Conservation (phyloP, 805 yeast species). For the Priceomyces haplophilus region DNA sequence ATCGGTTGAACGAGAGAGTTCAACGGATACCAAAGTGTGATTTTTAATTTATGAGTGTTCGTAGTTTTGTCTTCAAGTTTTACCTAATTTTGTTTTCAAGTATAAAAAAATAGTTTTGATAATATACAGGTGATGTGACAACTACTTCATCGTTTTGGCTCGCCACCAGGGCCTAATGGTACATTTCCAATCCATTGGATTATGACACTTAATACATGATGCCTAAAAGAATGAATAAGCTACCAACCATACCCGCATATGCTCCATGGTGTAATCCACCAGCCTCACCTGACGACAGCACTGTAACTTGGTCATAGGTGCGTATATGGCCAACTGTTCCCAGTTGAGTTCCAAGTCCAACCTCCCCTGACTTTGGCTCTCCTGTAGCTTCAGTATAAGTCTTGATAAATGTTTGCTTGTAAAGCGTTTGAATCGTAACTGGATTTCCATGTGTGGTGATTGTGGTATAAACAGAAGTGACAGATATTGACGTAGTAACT, state of each 20-base stretch:
- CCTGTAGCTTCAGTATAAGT: slow-evolving; percentile 17
- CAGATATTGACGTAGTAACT: slow-evolving; percentile 1
- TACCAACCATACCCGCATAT: slow-evolving; percentile 16
- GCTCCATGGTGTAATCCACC: slow-evolving; percentile 4
- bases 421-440: slow-evolving; percentile 22
- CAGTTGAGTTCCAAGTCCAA: slow-evolving; percentile 29
- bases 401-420: slow-evolving; percentile 24
- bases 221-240: slow-evolving; percentile 12
- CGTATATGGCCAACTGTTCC: slow-evolving; percentile 31
- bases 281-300: slow-evolving; percentile 15
- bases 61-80: neutral
- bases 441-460: slow-evolving; percentile 29
- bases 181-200: neutral
- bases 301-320: slow-evolving; percentile 26
- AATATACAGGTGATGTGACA: neutral
- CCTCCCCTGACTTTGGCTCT: slow-evolving; percentile 22
- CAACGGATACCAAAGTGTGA: neutral
- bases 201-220: slow-evolving; percentile 5
- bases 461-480: slow-evolving; percentile 37
- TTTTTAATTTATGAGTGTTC: too few relatives aligned
- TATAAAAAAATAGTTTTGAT: neutral
- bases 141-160: neutral
- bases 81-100: too few relatives aligned
- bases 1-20: neutral
- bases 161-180: slow-evolving; percentile 1